Evolutionary conservation across 202 grass and related monocot genomes (phyloP), one percentile per base, ranked within the genome.

Genomic region (Brachypodium distachyon): DNA sequence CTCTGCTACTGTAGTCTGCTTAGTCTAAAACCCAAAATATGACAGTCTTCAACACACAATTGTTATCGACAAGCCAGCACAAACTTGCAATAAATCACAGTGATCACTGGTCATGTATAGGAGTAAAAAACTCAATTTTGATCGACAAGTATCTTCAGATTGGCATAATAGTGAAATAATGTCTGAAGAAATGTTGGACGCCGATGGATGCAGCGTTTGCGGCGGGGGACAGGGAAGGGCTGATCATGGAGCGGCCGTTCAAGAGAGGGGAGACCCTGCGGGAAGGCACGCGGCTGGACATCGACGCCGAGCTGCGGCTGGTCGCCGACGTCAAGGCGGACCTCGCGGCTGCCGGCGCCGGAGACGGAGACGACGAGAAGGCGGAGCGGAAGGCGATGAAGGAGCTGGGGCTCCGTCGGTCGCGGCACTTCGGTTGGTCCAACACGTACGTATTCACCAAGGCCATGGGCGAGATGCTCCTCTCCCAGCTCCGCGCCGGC

Each of bases 391-490:
- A 75, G 31, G 41, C 77, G 7, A 90, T 93, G 87, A 93, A 93
- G 40, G 90, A 97, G 71, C 87, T 97, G 2, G 90, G 90, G 22
- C 73, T 93, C 7, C 76, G 80, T 26, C 88, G 85, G 74, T 92
- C 65, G 12, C 88, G 82, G 2, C 55, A 88, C 61, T 94, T 81
- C 22, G 94, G 94, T 0, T 97, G 94, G 94, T 92, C 94, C 62
- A 97, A 97, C 56, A 94, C 94, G 4, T 97, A 97, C 54, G 86
- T 97, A 10, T 94, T 90, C 84, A 97, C 91, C 59, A 97, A 97
- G 78, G 91, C 94, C 64, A 89, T 97, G 94, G 94, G 88, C 4
- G 94, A 97, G 84, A 87, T 92, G 82, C 9, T 97, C 9, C 82
- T 97, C 9, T 75, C 78, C 9, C 75, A 84, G 54, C 61, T 80